These are phyloP conservation scores for Petunia secreta DNA, from an alignment of 257 asterid species.

Conservation along the genomic window DNA sequence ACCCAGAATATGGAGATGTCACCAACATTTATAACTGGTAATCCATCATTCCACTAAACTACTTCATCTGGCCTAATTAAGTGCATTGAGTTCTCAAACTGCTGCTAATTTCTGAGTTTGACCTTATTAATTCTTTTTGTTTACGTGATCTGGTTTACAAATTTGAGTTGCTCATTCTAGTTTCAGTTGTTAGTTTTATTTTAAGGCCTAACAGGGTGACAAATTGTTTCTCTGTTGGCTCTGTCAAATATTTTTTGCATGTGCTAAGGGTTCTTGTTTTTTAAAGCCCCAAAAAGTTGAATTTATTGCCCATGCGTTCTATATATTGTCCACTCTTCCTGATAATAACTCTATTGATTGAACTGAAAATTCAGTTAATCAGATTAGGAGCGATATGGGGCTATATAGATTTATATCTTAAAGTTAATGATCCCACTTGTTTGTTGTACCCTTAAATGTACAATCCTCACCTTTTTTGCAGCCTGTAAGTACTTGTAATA, in stretches of 20 bases:
- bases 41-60: conserved; percentile 7
- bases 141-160: conserved; percentile 12
- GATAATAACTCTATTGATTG: neutral
- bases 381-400: conserved; percentile 1
- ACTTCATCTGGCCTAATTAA: conserved; percentile 16
- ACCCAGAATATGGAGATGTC: conserved; percentile 90
- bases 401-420: conserved; percentile 9
- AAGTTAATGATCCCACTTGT: neutral
- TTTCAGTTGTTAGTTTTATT: neutral
- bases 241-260: neutral
- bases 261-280: neutral
- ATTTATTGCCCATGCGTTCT: neutral
- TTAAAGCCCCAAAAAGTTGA: conserved; percentile 15
- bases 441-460: neutral
- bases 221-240: neutral
- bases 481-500: conserved; percentile 9
- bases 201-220: neutral
- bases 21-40: conserved; percentile 97
- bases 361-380: conserved; percentile 6
- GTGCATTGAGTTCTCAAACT: neutral
- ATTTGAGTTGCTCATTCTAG: neutral
- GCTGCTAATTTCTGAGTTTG: neutral
- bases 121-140: neutral
- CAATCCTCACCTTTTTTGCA: neutral
- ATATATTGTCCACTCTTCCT: neutral